Evolutionary conservation across 2,329 filamentous ascomycete genomes (phyloP).

Genomic region (Fusarium verrucosum): DNA sequence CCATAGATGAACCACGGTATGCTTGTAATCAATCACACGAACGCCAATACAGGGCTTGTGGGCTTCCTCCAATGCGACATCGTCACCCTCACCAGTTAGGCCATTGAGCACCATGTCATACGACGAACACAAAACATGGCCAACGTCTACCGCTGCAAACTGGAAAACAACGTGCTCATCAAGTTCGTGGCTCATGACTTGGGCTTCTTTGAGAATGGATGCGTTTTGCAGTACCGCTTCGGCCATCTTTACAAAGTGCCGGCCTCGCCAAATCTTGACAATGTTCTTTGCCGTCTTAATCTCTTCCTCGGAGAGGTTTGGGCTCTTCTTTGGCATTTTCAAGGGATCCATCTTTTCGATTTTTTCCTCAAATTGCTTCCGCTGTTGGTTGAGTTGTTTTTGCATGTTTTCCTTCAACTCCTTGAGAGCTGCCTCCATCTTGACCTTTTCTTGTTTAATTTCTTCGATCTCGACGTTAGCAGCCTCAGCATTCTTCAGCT

Average conservation of each 20-base stretch:
- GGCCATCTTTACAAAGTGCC: constrained; percentile 92
- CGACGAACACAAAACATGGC: constrained; percentile 88
- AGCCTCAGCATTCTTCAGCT: constrained; percentile 78
- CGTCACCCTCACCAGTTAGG: constrained; percentile 83
- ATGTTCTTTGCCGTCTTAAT: constrained; percentile 73
- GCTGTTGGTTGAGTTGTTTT: constrained; percentile 82
- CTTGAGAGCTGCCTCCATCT: constrained; percentile 84
- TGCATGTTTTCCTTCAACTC: constrained; percentile 90
- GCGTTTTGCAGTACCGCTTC: constrained; percentile 91
- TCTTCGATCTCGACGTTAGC: constrained; percentile 83
- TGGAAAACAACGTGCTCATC: constrained; percentile 94
- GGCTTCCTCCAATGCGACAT: constrained; percentile 80
- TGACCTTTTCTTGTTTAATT: constrained; percentile 80
- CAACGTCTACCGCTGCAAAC: constrained; percentile 89
- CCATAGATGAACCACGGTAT: constrained; percentile 89
- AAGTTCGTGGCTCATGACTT: constrained; percentile 97
- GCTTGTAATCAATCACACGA: constrained; percentile 89
- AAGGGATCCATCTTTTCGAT: constrained; percentile 78
- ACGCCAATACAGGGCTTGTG: constrained; percentile 91
- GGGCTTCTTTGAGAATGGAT: constrained; percentile 89
- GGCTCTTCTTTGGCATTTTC: constrained; percentile 67
- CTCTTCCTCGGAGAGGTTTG: constrained; percentile 76
- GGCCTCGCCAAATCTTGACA: constrained; percentile 79
- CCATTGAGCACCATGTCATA: constrained; percentile 97
- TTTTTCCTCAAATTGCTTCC: constrained; percentile 84